Evolutionary conservation across 768 basidiomycete genomes (phyloP), one percentile per base, ranked within the genome.

Genomic region (Kondoa malvinella): DNA sequence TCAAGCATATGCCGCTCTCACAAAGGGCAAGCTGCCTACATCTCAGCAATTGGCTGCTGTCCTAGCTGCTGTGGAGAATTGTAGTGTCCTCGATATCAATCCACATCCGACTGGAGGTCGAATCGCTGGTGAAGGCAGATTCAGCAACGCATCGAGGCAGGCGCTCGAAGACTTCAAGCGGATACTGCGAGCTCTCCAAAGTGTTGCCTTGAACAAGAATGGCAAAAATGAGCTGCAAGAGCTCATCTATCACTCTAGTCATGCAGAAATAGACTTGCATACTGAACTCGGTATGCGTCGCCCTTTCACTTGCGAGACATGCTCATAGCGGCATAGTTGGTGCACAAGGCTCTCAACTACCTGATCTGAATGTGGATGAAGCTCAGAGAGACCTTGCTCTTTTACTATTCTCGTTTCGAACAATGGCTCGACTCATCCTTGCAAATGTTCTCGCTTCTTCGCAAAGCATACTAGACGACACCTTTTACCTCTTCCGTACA

Each of bases 391-490:
- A 63, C n/a, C 29, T 33, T 32, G 16, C 14, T 8, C 16, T 32
- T 8, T 30, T 63, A 3, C 30, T 63, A 3, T 63, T 63, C 61
- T 27, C 61, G n/a, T 12, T 63, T 12, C 15, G 30, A 8, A 32
- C 61, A 8, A 17, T 63, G 27, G 30, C 30, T 33, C 61, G 61
- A 16, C n/a, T 63, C n/a, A 27, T 63, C 32, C 14, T 63, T 27
- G 27, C 61, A 3, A 63, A 63, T 33, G 31, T 63, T 29, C 61
- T 63, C 12, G 61, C 61, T 16, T 30, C 61, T 27, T 17, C 29
- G 16, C 61, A 63, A 32, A 63, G 61, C 61, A 63, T 63, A 27
- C 30, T 63, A 17, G 61, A 63, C 29, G 61, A 63, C 61, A 31
- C 33, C 32, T 63, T 63, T 33, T 29, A 31, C 61, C 61, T 63